These are phyloP conservation scores for Cladophialophora immunda DNA, from an alignment of 2,329 filamentous ascomycete genomes.

Conservation along the genomic window DNA sequence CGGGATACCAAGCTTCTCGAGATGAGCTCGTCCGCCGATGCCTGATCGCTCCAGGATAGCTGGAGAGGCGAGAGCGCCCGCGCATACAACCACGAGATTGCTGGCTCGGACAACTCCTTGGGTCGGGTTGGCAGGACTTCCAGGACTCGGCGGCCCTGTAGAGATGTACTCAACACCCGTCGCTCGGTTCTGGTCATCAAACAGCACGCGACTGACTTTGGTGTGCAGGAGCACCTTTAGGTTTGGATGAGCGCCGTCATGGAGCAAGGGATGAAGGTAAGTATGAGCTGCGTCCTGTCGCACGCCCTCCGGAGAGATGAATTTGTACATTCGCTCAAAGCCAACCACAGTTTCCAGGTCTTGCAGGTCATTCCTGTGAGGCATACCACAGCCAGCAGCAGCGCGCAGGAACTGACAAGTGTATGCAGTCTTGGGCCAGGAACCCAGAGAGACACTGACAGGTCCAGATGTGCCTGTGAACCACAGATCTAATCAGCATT, in stretches of 20 bases:
- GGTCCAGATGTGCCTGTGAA: background rate
- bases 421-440: constrained; percentile 64
- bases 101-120: constrained; percentile 33
- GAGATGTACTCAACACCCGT: constrained; percentile 69
- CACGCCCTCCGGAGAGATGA: constrained; percentile 59
- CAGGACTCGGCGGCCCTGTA: constrained; percentile 7
- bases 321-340: constrained; percentile 55
- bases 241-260: constrained; percentile 60
- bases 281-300: constrained; percentile 65
- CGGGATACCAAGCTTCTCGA: constrained; percentile 52
- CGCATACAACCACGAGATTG: constrained; percentile 66
- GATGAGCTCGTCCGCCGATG: constrained; percentile 59
- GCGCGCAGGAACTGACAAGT: constrained; percentile 44
- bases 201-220: constrained; percentile 64
- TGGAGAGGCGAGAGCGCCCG: constrained; percentile 65
- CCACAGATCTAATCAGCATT: background rate
- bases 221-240: constrained; percentile 67
- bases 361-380: background rate
- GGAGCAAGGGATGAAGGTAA: constrained; percentile 63
- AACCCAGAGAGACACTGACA: background rate
- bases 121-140: background rate
- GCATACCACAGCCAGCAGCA: background rate
- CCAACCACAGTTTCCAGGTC: background rate
- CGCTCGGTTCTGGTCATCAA: constrained; percentile 61
- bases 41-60: constrained; percentile 69